Percentiles rank a stretch among this genome's conserved stretches.
These are phyloP conservation scores for Fusarium transvaalense DNA, from an alignment of 2,329 filamentous ascomycete species.

Conservation along the genomic window DNA sequence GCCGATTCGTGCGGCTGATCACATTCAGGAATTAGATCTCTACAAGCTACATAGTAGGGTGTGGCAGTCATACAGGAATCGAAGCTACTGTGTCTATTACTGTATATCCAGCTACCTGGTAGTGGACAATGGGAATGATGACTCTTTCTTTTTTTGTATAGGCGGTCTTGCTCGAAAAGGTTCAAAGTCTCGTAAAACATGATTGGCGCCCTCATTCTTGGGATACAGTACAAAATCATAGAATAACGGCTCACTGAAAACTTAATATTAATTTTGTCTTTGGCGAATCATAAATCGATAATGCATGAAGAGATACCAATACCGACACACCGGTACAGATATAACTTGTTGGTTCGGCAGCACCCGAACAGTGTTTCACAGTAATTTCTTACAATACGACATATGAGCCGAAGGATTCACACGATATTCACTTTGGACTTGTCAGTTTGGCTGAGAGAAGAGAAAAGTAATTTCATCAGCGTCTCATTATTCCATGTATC, in stretches of 20 bases:
- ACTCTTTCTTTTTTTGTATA: neutral
- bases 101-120: too few species aligned
- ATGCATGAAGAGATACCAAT: neutral
- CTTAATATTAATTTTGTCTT: neutral
- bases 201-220: neutral
- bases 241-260: neutral
- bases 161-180: neutral
- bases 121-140: neutral
- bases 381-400: neutral
- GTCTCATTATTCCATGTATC: neutral
- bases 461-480: neutral
- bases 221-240: neutral
- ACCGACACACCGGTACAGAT: slow-evolving; percentile 4
- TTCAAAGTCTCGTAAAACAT: neutral
- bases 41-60: neutral
- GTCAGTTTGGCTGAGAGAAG: neutral
- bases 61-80: neutral
- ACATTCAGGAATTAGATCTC: neutral
- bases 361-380: neutral
- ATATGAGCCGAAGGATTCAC: neutral
- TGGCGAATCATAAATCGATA: neutral
- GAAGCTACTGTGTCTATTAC: neutral
- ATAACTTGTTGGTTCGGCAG: neutral
- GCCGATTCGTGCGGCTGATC: neutral
- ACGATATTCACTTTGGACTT: neutral